A percentile compares a stretch with the other conserved stretches of the same genome.
phyloP scores from a whole-genome alignment of 2,329 filamentous ascomycete genomes.

The Rhynchosporium agropyri region DNA sequence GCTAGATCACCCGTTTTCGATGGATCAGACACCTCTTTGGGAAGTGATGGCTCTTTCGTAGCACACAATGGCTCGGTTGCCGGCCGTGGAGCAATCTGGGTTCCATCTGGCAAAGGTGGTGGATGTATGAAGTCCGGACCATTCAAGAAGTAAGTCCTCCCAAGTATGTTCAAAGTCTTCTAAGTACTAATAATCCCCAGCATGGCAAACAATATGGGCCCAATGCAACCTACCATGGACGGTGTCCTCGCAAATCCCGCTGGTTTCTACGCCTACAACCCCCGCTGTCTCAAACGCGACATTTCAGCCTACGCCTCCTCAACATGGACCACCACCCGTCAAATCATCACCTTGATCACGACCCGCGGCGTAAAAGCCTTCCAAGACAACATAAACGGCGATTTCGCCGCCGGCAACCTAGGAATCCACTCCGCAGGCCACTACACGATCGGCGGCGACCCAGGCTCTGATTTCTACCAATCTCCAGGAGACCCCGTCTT shows the following conservation, averaged over 20 bases:
- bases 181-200: conserved; percentile 35
- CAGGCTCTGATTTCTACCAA: conserved; percentile 47
- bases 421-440: conserved; percentile 43
- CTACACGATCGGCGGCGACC: conserved; percentile 47
- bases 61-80: conserved; percentile 30
- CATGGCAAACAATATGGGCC: conserved; percentile 31
- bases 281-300: conserved; percentile 48
- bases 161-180: neutral
- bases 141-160: conserved; percentile 38
- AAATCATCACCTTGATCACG: conserved; percentile 17
- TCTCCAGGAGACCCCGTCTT: conserved; percentile 50
- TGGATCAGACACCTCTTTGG: conserved; percentile 52
- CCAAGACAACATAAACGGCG: conserved; percentile 30
- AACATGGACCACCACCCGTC: conserved; percentile 10
- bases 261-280: conserved; percentile 42
- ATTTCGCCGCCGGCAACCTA: conserved; percentile 35
- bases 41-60: conserved; percentile 49
- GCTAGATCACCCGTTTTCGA: conserved; percentile 48
- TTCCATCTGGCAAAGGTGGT: conserved; percentile 55
- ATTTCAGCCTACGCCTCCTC: conserved; percentile 35
- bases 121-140: conserved; percentile 55
- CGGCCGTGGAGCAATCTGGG: conserved; percentile 29
- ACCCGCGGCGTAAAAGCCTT: conserved; percentile 21
- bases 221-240: conserved; percentile 20
- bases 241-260: conserved; percentile 6